phyloP scores from a whole-genome alignment of 495 filamentous ascomycete genomes.

The Lindgomyces ingoldianus region DNA sequence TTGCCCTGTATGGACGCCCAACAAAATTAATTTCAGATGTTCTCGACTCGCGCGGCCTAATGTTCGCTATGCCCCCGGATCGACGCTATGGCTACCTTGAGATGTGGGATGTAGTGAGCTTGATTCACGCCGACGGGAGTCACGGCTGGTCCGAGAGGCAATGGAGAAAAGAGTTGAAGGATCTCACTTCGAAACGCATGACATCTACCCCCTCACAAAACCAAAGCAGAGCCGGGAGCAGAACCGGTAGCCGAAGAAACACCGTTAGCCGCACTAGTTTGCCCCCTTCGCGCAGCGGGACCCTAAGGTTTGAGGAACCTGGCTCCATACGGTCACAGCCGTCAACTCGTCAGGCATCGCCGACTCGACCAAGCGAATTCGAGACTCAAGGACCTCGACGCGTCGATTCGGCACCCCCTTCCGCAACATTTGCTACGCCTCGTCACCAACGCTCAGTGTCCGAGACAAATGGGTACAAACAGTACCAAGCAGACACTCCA shows the following conservation, averaged over 20 bases:
- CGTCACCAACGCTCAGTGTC: conserved; percentile 59
- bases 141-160: conserved; percentile 81
- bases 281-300: conserved; percentile 41
- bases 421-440: conserved; percentile 45
- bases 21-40: conserved; percentile 83
- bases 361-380: conserved; percentile 39
- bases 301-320: conserved; percentile 58
- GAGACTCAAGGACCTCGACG: conserved; percentile 41
- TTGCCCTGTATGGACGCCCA: conserved; percentile 88
- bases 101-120: conserved; percentile 73
- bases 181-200: conserved; percentile 82
- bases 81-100: conserved; percentile 90
- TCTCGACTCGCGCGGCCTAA: conserved; percentile 81
- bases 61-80: conserved; percentile 96
- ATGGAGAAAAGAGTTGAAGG: conserved; percentile 87
- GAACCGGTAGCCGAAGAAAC: conserved; percentile 54
- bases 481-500: conserved; percentile 49
- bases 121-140: conserved; percentile 78
- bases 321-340: conserved; percentile 58
- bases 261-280: conserved; percentile 73
- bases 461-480: conserved; percentile 55
- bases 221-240: conserved; percentile 55
- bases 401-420: conserved; percentile 48
- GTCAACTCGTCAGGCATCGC: conserved; percentile 41
- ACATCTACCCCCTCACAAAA: conserved; percentile 36